Conservation (phyloP, 129 eudicot species). For the Tanacetum coccineum region DNA sequence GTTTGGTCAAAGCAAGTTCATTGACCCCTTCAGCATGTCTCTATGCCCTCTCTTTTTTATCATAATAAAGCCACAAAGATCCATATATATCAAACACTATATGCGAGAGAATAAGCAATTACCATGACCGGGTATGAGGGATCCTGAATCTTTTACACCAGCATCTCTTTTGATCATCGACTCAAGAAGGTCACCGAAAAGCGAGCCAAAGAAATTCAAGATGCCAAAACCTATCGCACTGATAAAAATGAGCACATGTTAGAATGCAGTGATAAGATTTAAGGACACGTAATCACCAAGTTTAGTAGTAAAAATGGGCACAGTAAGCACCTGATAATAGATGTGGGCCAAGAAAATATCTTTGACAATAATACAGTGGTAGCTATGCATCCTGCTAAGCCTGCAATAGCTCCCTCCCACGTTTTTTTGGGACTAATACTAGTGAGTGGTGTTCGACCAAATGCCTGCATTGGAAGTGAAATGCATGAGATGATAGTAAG, state of each 20-base stretch:
- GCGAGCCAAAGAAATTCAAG: slow-evolving; percentile 85
- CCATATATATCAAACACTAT: neutral
- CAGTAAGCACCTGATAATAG: slow-evolving; percentile 50
- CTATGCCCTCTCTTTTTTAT: slow-evolving; percentile 2
- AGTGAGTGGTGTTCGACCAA: slow-evolving; percentile 93
- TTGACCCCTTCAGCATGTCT: slow-evolving; percentile 12
- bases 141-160: slow-evolving; percentile 98
- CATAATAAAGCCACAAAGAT: neutral
- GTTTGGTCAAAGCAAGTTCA: slow-evolving; percentile 15
- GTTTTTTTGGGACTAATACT: slow-evolving; percentile 95
- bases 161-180: slow-evolving; percentile 99
- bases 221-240: slow-evolving; percentile 82
- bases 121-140: slow-evolving; percentile 99
- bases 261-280: slow-evolving; percentile 9
- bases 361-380: slow-evolving; percentile 62
- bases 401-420: slow-evolving; percentile 95
- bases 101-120: slow-evolving; percentile 9
- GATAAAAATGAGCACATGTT: slow-evolving; percentile 27
- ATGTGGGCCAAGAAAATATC: slow-evolving; percentile 75
- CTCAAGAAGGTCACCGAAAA: slow-evolving; percentile 91
- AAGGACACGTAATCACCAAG: neutral
- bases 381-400: slow-evolving; percentile 81
- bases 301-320: neutral
- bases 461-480: slow-evolving; percentile 52
- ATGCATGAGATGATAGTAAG: neutral